Percentiles rank a stretch among this genome's conserved stretches.
These are phyloP conservation scores for Fusarium nygamai DNA, from an alignment of 2,329 filamentous ascomycete species.

Conservation along the genomic window DNA sequence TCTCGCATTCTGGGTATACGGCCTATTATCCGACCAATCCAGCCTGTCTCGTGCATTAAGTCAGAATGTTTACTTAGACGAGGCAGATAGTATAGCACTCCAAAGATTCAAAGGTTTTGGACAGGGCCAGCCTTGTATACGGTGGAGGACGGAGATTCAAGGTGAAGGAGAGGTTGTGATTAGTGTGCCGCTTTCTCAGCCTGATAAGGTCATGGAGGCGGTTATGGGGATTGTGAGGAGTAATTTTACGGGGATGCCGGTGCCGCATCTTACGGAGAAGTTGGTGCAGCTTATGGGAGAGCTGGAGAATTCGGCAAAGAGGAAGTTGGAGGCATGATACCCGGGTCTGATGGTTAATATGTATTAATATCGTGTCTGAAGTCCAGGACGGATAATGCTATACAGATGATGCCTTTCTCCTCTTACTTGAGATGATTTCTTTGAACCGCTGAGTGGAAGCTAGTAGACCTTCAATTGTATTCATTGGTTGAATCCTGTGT, in stretches of 20 bases:
- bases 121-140: conserved; percentile 24
- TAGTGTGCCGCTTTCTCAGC: conserved; percentile 17
- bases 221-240: conserved; percentile 12
- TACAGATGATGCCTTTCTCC: background rate
- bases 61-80: conserved; percentile 15
- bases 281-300: conserved; percentile 31
- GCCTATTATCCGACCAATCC: conserved; percentile 13
- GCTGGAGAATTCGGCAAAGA: conserved; percentile 27
- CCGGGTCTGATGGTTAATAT: background rate
- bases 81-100: conserved; percentile 3
- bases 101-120: conserved; percentile 28
- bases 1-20: conserved; percentile 44
- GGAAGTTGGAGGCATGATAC: conserved; percentile 24
- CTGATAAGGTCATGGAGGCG: conserved; percentile 25
- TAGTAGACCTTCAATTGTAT: background rate
- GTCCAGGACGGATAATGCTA: background rate
- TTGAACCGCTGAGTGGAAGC: background rate
- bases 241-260: conserved; percentile 12
- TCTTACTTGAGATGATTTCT: background rate
- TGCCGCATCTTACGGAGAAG: conserved; percentile 25
- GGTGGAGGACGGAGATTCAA: conserved; percentile 12
- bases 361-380: background rate
- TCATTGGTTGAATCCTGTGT: background rate
- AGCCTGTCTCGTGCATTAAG: background rate
- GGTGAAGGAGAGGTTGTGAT: conserved; percentile 6